These are phyloP conservation scores for Candida palmyrensis DNA, from an alignment of 805 yeast genomes.

Conservation along the genomic window DNA sequence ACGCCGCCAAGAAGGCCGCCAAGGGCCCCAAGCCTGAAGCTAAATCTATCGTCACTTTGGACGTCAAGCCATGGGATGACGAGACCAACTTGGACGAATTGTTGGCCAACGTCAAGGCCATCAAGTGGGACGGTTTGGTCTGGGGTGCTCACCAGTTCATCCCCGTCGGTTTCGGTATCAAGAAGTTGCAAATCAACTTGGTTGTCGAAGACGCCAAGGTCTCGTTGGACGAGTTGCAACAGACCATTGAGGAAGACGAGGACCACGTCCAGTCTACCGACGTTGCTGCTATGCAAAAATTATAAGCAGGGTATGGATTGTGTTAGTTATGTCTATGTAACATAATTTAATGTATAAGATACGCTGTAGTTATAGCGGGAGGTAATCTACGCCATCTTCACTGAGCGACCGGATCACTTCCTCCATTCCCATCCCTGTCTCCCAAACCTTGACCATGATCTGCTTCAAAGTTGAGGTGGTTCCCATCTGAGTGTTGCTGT, in stretches of 20 bases:
- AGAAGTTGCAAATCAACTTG: slow-evolving; percentile 97
- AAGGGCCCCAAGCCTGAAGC: slow-evolving; percentile 98
- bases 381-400: slow-evolving; percentile 46
- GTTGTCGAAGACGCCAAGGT: slow-evolving; percentile 98
- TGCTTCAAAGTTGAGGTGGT: slow-evolving; percentile 40
- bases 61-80: slow-evolving; percentile 99
- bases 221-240: slow-evolving; percentile 85
- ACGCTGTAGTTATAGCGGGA: slow-evolving; percentile 25
- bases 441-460: slow-evolving; percentile 44
- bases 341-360: not conserved
- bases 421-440: slow-evolving; percentile 37
- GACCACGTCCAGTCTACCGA: slow-evolving; percentile 99
- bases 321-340: slow-evolving; percentile 1
- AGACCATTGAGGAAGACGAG: slow-evolving; percentile 80
- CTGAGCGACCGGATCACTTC: slow-evolving; percentile 45
- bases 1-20: slow-evolving; percentile 95
- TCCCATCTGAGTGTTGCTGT: slow-evolving; percentile 50
- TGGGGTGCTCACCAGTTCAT: slow-evolving; percentile 99
- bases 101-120: slow-evolving; percentile 78
- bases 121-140: slow-evolving; percentile 86
- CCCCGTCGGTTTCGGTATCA: slow-evolving; percentile 99
- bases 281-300: slow-evolving; percentile 96
- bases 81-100: slow-evolving; percentile 93
- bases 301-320: slow-evolving; percentile 51
- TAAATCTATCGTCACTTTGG: slow-evolving; percentile 93